Percentiles rank a stretch among this genome's conserved stretches.
Conservation (phyloP, 192 early-diverging fungal genomes). For the Coemansia biformis region DNA sequence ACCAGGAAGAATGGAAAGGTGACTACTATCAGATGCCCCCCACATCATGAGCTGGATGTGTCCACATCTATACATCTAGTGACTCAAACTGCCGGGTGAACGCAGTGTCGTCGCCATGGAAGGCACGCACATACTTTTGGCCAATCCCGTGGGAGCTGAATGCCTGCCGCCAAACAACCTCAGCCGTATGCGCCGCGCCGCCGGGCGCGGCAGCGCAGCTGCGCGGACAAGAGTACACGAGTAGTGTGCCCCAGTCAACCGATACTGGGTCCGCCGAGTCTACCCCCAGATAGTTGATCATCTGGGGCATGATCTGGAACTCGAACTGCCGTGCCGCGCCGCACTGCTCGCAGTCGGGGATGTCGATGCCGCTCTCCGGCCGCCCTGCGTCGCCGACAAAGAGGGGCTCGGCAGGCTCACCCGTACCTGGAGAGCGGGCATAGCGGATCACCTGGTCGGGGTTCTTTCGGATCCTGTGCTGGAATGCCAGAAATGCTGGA, state of each 20-base stretch:
- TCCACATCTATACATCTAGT: constrained; percentile 21
- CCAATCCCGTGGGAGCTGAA: constrained; percentile 78
- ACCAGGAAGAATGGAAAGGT: no score
- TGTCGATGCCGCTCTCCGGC: constrained; percentile 49
- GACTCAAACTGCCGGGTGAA: constrained; percentile 34
- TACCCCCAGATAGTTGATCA: constrained; percentile 73
- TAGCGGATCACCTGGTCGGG: constrained; percentile 87
- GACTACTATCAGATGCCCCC: no score
- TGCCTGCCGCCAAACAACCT: constrained; percentile 69
- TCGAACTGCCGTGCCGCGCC: constrained; percentile 73
- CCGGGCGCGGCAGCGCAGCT: constrained; percentile 58
- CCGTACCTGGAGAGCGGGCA: constrained; percentile 28
- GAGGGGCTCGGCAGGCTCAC: constrained; percentile 62
- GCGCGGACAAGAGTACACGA: constrained; percentile 79
- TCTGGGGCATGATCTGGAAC: constrained; percentile 91
- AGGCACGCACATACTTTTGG: constrained; percentile 39
- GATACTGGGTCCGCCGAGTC: constrained; percentile 69
- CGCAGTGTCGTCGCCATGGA: constrained; percentile 38
- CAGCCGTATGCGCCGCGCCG: constrained; percentile 51
- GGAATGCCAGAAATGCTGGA: constrained; percentile 83
- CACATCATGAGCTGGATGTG: no score
- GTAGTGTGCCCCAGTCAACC: constrained; percentile 87
- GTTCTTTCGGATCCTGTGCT: constrained; percentile 67
- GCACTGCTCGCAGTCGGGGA: constrained; percentile 71
- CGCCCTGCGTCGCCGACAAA: constrained; percentile 70